Evolutionary conservation across 345 rosid genomes (phyloP).

Genomic region (Eucalyptus guilfoylei): DNA sequence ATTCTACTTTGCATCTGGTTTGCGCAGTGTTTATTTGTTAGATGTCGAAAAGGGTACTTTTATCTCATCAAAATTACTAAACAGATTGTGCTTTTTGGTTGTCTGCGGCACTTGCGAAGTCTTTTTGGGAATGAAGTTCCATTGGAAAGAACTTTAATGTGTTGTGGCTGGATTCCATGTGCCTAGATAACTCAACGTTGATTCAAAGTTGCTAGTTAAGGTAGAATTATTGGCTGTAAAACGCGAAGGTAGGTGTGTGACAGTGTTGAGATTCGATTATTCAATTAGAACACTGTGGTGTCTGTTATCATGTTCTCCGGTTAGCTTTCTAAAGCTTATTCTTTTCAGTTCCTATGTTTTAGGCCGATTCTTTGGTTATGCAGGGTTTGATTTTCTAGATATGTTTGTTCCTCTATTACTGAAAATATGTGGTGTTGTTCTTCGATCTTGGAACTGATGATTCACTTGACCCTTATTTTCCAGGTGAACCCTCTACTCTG

Average conservation of each 20-base stretch:
- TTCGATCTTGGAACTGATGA: not conserved
- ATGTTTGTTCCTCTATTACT: not conserved
- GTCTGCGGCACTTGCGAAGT: not conserved
- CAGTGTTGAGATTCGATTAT: not conserved
- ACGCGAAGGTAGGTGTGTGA: not conserved
- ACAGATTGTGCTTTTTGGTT: not conserved
- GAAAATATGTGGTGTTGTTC: not conserved
- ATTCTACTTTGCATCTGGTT: not conserved
- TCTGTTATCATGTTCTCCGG: not conserved
- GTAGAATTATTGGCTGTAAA: not conserved
- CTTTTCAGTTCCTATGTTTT: not conserved
- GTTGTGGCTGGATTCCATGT: not conserved
- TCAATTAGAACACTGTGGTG: not conserved
- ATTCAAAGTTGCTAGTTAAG: not conserved
- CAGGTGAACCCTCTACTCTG: not conserved
- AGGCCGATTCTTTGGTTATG: not conserved
- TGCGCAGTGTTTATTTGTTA: not conserved
- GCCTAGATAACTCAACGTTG: not conserved
- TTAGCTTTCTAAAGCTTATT: not conserved
- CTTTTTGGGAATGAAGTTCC: not conserved
- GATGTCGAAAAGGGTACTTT: not conserved
- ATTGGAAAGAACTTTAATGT: not conserved
- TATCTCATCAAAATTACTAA: not conserved
- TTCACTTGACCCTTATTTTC: not conserved
- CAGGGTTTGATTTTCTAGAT: not conserved